A percentile compares a stretch with the other conserved stretches of the same genome.
Evolutionary conservation across 306 rosid species (phyloP).

Genomic region (Malus sieversii): DNA sequence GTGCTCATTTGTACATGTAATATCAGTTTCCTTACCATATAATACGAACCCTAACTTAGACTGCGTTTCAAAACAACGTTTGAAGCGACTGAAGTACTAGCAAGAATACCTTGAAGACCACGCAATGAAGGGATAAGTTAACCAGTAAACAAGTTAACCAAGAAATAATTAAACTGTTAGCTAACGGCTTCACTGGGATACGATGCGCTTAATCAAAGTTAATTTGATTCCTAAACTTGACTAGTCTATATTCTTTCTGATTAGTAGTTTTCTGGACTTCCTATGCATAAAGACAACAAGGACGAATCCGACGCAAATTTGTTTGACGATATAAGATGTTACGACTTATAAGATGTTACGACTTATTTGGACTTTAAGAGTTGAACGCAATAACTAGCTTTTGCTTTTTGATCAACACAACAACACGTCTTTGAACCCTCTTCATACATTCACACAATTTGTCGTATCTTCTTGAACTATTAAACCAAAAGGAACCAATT

Average conservation of each 20-base stretch:
- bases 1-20: no score
- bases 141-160: not conserved
- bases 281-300: not conserved
- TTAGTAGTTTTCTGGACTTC: not conserved
- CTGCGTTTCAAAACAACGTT: not conserved
- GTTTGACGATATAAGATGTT: not conserved
- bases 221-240: not conserved
- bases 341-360: not conserved
- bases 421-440: not conserved
- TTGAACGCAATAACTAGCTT: not conserved
- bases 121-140: not conserved
- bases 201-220: not conserved
- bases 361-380: not conserved
- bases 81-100: not conserved
- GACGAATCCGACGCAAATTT: not conserved
- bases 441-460: not conserved
- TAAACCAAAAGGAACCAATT: not conserved
- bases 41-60: not conserved
- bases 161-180: not conserved
- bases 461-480: not conserved
- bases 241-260: not conserved
- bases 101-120: not conserved
- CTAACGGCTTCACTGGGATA: not conserved
- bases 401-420: not conserved
- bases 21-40: not conserved